Base-by-base conservation (phyloP, 2,329 filamentous ascomycete species). In the Chlorencoelia australis region DNA sequence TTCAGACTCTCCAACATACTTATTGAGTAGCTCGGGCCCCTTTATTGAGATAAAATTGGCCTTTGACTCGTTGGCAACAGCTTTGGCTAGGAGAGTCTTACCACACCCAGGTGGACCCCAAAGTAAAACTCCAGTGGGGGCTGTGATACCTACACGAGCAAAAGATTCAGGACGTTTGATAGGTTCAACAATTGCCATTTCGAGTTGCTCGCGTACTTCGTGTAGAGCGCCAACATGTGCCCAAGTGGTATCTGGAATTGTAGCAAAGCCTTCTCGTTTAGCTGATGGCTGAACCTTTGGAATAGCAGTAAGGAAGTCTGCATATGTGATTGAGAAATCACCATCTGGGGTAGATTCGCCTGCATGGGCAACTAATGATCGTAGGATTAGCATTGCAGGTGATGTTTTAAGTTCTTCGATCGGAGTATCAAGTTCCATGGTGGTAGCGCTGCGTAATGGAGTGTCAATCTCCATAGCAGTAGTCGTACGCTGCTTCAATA, bases 31-130 rank as follows among this genome's bases (percentile, higher is more conserved):
- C 58, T 98, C 91, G 0, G 91, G 91, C 0, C 91, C 91, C 60
- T 95, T 95, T 61, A 98, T 86, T 35, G 86, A 87, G 60, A 98
- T 98, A 66, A 98, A 98, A 60, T 94, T 96, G 31, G 91, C 91
- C 58, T 89, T 86, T 6, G 83, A 88, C 57, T 94, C 87, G 58
- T 94, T 94, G 37, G 91, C 91, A 4, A 95, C 87, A 3, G 91
- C 91, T 62, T 96, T 95, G 13, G 91, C 91, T 2, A 98, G 76
- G 2, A 98, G 72, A 0, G 91, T 98, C 60, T 98, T 98, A 51
- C 91, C 91, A 59, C 91, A 98, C 5, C 91, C 91, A 0, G 91
- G 91, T 1, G 91, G 91, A 0, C 91, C 91, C 86, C 89, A 98
- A 37, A 98, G 82, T 1, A 98, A 70, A 3, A 95, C 86, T 11